Evolutionary conservation across 148 eudicot genomes (phyloP).

Genomic region (Fallopia convolvulus): DNA sequence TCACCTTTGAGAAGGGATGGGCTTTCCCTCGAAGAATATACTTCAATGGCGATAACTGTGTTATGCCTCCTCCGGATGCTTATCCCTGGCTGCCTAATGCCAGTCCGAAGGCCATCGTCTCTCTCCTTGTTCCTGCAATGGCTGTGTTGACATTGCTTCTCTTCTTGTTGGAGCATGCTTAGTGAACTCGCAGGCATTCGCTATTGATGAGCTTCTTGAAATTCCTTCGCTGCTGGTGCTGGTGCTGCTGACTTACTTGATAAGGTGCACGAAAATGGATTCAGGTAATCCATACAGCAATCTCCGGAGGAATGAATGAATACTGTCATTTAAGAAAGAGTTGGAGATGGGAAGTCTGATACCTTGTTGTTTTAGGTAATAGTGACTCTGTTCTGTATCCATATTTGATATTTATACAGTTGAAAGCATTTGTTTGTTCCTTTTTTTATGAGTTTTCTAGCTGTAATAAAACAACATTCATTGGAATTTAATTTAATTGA

Average conservation of each 20-base stretch:
- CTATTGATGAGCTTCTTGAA: neutral
- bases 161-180: constrained; percentile 12
- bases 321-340: neutral
- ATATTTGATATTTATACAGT: neutral
- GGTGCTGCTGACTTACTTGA: neutral
- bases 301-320: neutral
- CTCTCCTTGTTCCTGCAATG: constrained; percentile 18
- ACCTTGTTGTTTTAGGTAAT: neutral
- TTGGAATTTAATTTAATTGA: neutral
- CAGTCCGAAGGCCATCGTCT: constrained; percentile 12
- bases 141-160: constrained; percentile 16
- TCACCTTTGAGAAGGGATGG: constrained; percentile 63
- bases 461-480: neutral
- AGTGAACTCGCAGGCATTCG: neutral
- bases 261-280: neutral
- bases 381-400: neutral
- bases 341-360: neutral
- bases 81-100: constrained; percentile 54
- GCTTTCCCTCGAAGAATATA: constrained; percentile 57
- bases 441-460: neutral
- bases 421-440: neutral
- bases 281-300: neutral
- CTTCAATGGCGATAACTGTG: constrained; percentile 63
- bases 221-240: neutral
- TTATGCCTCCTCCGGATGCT: constrained; percentile 62